Percentiles rank a stretch among this genome's conserved stretches.
Evolutionary conservation across 1,284 basidiomycete genomes (phyloP).

Genomic region (Ganoderma lingzhi): DNA sequence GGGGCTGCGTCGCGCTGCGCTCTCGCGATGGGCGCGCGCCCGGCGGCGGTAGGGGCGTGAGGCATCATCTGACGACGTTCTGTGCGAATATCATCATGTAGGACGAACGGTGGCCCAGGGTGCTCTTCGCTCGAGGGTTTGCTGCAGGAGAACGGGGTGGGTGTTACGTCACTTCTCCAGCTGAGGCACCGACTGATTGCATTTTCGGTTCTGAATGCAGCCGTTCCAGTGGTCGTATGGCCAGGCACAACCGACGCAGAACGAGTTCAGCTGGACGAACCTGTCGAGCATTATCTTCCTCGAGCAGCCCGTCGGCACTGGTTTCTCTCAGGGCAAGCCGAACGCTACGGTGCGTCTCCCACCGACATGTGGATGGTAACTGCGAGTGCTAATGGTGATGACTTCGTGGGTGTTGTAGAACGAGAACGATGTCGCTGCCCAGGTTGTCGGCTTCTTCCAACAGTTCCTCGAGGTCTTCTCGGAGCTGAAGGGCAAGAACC

Average conservation of each 20-base stretch:
- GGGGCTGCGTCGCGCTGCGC: conserved; percentile 36
- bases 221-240: conserved; percentile 76
- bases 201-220: conserved; percentile 42
- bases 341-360: conserved; percentile 58
- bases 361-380: conserved; percentile 22
- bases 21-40: not conserved
- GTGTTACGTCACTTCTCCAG: conserved; percentile 31
- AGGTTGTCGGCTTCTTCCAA: conserved; percentile 73
- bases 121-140: conserved; percentile 84
- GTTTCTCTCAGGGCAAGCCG: conserved; percentile 79
- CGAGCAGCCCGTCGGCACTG: conserved; percentile 87
- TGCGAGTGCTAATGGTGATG: conserved; percentile 2
- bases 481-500: conserved; percentile 74
- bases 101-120: conserved; percentile 59
- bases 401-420: conserved; percentile 50
- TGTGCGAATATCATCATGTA: conserved; percentile 40
- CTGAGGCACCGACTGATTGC: not conserved
- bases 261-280: conserved; percentile 85
- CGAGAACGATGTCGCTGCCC: conserved; percentile 70
- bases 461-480: conserved; percentile 80
- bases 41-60: not conserved
- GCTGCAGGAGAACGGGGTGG: conserved; percentile 84
- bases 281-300: conserved; percentile 82
- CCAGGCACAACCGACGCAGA: conserved; percentile 68
- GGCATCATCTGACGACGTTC: conserved; percentile 13